Evolutionary conservation across 164 flowering plant genomes (phyloP), one percentile per base, ranked within the genome.

Genomic region (Liquidambar formosana): DNA sequence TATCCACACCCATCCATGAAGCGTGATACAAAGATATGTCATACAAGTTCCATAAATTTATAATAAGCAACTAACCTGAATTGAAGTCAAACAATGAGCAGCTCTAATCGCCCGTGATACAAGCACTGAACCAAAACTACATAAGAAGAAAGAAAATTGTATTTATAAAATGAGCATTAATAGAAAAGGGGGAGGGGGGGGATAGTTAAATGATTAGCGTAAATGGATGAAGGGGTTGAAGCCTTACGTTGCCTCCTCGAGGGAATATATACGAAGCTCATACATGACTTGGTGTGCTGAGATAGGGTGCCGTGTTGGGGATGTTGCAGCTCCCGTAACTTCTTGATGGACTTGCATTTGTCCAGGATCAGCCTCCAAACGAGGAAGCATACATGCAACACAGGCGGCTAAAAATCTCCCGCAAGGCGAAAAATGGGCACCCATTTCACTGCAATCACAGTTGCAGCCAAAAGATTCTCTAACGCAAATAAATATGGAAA

Each of bases 361-460:
- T 66, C 92, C 99, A 66, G 88, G 75, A 75, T 93, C 99, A 75
- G 83, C 81, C 82, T 96, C 99, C 68, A 75, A 46, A 67, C 80
- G 85, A 62, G 98, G 97, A 60, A 87, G 80, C 77, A 89, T 69
- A 66, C 99, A 96, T 61, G 98, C 96, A 58, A 96, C 99, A 88
- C 99, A 93, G 2, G 92, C 99, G 15, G 98, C 99, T 78, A 96
- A 84, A 83, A 80, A 96, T 80, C 90, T 90, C 53, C 99, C 99
- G 79, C 99, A 96, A 8, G 99, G 99, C 10, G 99, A 96, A 85
- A 96, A 93, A 80, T 96, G 99, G 49, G 99, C 97, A 65, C 99
- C 99, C 99, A 96, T 96, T 82, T 96, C 99, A 85, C 99, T 96
- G 93, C 74, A 79, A 69, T 33, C 41, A 33, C 41, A 33, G 41